These are phyloP conservation scores for Pyricularia pennisetigena DNA, from an alignment of 2,329 filamentous ascomycete genomes.

Conservation along the genomic window DNA sequence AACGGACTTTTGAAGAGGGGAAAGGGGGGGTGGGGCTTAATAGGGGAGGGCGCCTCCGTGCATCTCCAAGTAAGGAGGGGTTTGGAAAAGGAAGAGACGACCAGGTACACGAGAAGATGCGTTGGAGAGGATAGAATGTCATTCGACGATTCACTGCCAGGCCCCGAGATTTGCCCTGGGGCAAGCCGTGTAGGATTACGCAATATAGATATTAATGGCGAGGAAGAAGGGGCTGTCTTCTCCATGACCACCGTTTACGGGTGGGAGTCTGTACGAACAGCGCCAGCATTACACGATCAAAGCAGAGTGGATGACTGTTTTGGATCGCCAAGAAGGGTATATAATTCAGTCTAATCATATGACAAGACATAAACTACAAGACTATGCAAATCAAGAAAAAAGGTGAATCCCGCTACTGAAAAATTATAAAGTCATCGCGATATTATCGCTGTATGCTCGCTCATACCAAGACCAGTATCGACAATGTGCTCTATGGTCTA, in stretches of 20 bases:
- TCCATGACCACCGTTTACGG: not conserved
- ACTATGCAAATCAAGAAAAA: not conserved
- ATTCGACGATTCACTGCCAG: not conserved
- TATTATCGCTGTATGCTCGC: not conserved
- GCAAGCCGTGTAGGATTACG: not conserved
- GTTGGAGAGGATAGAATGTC: not conserved
- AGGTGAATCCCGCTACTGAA: not conserved
- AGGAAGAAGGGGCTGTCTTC: not conserved
- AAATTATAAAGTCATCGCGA: not conserved
- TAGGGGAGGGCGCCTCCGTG: no score
- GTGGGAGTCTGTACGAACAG: not conserved
- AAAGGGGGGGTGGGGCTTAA: not conserved
- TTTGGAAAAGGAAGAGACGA: no score
- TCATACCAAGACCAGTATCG: not conserved
- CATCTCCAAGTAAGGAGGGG: no score
- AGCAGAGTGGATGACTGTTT: not conserved
- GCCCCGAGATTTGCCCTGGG: not conserved
- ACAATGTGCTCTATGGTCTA: not conserved
- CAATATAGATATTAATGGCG: not conserved
- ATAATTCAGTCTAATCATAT: not conserved
- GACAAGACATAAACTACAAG: slow-evolving; percentile 1
- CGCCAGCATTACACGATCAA: not conserved
- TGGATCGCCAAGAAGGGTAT: not conserved
- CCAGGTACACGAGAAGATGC: not conserved
- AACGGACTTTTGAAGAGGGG: slow-evolving; percentile 60